A percentile compares a stretch with the other conserved stretches of the same genome.
These are phyloP conservation scores for Tremella fuciformis DNA, from an alignment of 768 basidiomycete species.

Conservation along the genomic window DNA sequence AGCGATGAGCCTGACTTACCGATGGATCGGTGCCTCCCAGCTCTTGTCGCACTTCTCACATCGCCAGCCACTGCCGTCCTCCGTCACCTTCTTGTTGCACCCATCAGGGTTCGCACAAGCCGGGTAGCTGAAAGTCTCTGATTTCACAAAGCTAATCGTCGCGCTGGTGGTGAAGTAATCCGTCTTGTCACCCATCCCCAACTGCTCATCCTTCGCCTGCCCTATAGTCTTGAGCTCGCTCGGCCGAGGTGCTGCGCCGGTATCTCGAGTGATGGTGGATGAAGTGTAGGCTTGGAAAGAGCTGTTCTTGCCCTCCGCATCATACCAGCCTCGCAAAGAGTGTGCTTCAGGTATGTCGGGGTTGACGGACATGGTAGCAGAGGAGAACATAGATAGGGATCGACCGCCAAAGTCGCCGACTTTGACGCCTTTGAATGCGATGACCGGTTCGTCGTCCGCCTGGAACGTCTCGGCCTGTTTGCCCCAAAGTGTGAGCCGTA, in stretches of 20 bases:
- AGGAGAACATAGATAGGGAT: slow-evolving; percentile 76
- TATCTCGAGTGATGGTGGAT: slow-evolving; percentile 50
- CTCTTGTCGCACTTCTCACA: slow-evolving; percentile 88
- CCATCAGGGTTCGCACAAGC: slow-evolving; percentile 70
- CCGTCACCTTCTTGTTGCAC: slow-evolving; percentile 86
- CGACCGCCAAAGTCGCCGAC: slow-evolving; percentile 92
- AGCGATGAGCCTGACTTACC: slow-evolving; percentile 58
- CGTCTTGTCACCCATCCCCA: slow-evolving; percentile 71
- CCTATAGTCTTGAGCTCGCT: slow-evolving; percentile 68
- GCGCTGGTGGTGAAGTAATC: slow-evolving; percentile 79
- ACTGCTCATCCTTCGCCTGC: slow-evolving; percentile 72
- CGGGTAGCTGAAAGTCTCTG: slow-evolving; percentile 72
- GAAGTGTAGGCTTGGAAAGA: slow-evolving; percentile 72
- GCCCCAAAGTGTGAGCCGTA: slow-evolving; percentile 91
- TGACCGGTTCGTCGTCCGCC: slow-evolving; percentile 63
- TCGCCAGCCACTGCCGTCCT: slow-evolving; percentile 67
- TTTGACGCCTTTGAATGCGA: slow-evolving; percentile 91
- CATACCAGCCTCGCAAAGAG: slow-evolving; percentile 85
- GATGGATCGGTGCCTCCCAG: slow-evolving; percentile 69
- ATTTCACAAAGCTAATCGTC: slow-evolving; percentile 82
- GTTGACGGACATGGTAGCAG: slow-evolving; percentile 75
- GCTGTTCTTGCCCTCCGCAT: slow-evolving; percentile 62
- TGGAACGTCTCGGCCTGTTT: slow-evolving; percentile 81
- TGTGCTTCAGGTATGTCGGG: slow-evolving; percentile 92
- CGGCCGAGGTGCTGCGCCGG: slow-evolving; percentile 55